Evolutionary conservation across 2,329 filamentous ascomycete genomes (phyloP), one percentile per base, ranked within the genome.

Genomic region (Pseudogymnoascus sp.): DNA sequence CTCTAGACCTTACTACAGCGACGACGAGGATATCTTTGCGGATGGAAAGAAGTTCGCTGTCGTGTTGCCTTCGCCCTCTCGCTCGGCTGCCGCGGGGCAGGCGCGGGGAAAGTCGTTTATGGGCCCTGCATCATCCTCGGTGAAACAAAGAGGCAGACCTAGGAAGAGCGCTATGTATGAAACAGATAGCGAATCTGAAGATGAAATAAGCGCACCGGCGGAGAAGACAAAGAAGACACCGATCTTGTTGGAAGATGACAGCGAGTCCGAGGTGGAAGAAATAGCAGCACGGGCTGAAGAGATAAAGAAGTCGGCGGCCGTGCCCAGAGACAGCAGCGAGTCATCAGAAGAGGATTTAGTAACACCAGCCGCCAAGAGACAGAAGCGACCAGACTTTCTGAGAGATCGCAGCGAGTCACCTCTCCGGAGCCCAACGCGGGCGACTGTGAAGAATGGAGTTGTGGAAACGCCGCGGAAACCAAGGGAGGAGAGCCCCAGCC

Each of bases 31-130:
- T 25, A 34, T 23, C 13, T 37, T 61, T 39, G 34, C 60, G 5
- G 60, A 37, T 23, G 60, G 60, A 4, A 61, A 61, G 34, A 61
- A 61, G 34, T 61, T 61, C 7, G 60, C 60, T 4, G 60, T 61
- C 3, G 60, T 61, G 0, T 6, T 61, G 1, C 31, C 34, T 41
- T 23, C 60, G 19, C 19, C 60, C 7, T 61, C 60, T 0, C 31
- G 37, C 23, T 7, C 10, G 13, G 7, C 23, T 31, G 6, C 7
- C 6, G 14, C 13, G 43, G 41, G 43, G 13, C 43, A 23, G 23
- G 6, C 13, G 1, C 7, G n/a, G n/a, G n/a, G 25, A 16, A 16
- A 6, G 14, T 54, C 48, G 25, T 54, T 54, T 19, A 54, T 54
- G 48, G 48, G 48, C 48, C 13, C 60, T 2, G 31, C 34, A 3